These are phyloP conservation scores for Manihot esculenta DNA, from an alignment of 441 rosid genomes.

Conservation along the genomic window DNA sequence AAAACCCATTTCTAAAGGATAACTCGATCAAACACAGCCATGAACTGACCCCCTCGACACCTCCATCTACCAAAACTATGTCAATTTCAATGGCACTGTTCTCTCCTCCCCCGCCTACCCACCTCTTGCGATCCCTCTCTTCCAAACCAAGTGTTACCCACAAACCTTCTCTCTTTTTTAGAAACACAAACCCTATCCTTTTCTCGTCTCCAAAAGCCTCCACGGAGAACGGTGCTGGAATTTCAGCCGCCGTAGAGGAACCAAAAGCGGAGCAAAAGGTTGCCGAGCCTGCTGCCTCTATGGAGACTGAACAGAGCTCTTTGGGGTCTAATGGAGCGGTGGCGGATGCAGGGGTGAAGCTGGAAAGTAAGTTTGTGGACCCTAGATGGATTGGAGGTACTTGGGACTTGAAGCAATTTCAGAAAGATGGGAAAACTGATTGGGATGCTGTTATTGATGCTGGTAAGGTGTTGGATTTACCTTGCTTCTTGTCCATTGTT, in stretches of 20 bases:
- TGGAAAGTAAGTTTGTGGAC: conserved; percentile 46
- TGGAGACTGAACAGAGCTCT: conserved; percentile 15
- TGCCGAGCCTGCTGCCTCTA: conserved; percentile 14
- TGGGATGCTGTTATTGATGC: conserved; percentile 96
- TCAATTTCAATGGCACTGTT: conserved; percentile 48
- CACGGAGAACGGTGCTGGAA: conserved; percentile 44
- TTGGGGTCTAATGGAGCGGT: conserved; percentile 38
- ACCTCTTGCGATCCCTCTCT: conserved; percentile 23
- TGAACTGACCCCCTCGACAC: conserved; percentile 10
- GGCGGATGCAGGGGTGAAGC: conserved; percentile 22
- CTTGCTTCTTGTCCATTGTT: not conserved
- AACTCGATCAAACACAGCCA: conserved; percentile 17
- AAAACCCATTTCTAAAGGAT: conserved; percentile 15
- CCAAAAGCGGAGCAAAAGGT: conserved; percentile 22
- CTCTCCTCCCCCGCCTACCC: conserved; percentile 34
- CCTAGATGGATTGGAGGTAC: conserved; percentile 78
- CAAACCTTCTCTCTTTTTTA: conserved; percentile 23
- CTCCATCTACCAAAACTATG: conserved; percentile 20
- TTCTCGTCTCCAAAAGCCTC: conserved; percentile 29
- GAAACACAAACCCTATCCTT: conserved; percentile 25
- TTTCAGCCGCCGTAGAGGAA: conserved; percentile 35
- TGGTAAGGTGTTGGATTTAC: conserved; percentile 40
- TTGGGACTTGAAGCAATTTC: conserved; percentile 82
- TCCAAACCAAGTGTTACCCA: conserved; percentile 30
- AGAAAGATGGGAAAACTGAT: conserved; percentile 56